Percentiles rank a stretch among this genome's conserved stretches.
Evolutionary conservation across 371 early-diverging fungal genomes (phyloP).

Genomic region (Mucor racemosus): DNA sequence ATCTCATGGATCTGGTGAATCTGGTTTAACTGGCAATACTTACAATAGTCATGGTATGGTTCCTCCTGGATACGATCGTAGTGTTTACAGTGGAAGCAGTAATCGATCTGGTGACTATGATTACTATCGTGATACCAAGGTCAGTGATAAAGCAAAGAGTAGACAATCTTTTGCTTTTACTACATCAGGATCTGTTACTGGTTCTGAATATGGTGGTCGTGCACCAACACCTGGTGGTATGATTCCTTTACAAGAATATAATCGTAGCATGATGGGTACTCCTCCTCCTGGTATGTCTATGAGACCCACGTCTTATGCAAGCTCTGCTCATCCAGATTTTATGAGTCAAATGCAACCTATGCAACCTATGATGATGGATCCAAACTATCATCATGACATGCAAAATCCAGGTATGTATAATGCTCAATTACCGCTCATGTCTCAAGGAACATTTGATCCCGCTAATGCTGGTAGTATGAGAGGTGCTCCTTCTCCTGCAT

Average conservation of each 20-base stretch:
- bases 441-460: slow-evolving; percentile 10
- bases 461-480: not conserved
- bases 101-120: slow-evolving; percentile 29
- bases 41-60: slow-evolving; percentile 44
- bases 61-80: slow-evolving; percentile 22
- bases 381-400: not conserved
- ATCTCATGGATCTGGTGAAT: slow-evolving; percentile 51
- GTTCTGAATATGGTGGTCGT: slow-evolving; percentile 29
- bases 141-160: slow-evolving; percentile 16
- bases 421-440: not conserved
- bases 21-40: slow-evolving; percentile 34
- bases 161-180: not conserved
- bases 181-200: slow-evolving; percentile 19
- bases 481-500: slow-evolving; percentile 11
- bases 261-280: slow-evolving; percentile 18
- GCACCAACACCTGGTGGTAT: not conserved
- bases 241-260: slow-evolving; percentile 17
- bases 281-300: slow-evolving; percentile 15
- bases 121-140: slow-evolving; percentile 44
- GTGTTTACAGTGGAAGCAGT: slow-evolving; percentile 29
- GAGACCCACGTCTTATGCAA: slow-evolving; percentile 18
- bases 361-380: slow-evolving; percentile 23
- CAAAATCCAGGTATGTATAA: slow-evolving; percentile 6
- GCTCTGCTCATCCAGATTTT: slow-evolving; percentile 14
- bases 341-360: slow-evolving; percentile 28